These are phyloP conservation scores for Glycine latifolia DNA, from an alignment of 306 rosid genomes.

Conservation along the genomic window DNA sequence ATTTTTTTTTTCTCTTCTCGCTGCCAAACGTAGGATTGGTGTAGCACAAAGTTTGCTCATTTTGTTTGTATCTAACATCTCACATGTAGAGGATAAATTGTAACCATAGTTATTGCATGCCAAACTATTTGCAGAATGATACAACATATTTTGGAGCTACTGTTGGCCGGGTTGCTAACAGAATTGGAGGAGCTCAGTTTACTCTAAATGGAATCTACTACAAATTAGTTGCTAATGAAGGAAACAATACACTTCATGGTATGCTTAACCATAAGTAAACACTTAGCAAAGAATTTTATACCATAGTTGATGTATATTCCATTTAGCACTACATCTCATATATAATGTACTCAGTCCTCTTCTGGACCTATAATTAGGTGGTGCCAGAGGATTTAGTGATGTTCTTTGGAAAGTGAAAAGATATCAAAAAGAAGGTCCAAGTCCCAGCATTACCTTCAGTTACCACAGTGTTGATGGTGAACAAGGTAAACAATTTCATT, in stretches of 20 bases:
- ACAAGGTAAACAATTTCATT: slow-evolving; percentile 58
- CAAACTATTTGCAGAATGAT: slow-evolving; percentile 61
- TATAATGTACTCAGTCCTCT: slow-evolving; percentile 8
- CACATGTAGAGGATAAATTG: background rate
- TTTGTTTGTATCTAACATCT: background rate
- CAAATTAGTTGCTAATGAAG: slow-evolving; percentile 75
- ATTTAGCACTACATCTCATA: background rate
- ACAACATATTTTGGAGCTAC: slow-evolving; percentile 71
- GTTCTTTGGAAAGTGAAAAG: slow-evolving; percentile 75
- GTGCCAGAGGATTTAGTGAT: slow-evolving; percentile 78
- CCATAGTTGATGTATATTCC: background rate
- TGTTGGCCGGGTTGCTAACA: slow-evolving; percentile 88
- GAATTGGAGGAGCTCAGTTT: slow-evolving; percentile 87
- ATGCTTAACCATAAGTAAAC: background rate
- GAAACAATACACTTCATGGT: slow-evolving; percentile 88
- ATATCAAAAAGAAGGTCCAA: slow-evolving; percentile 55
- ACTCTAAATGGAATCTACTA: slow-evolving; percentile 65
- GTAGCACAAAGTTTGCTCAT: background rate
- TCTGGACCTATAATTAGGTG: slow-evolving; percentile 54
- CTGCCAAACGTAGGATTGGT: background rate
- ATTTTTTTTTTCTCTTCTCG: background rate
- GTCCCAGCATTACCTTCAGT: slow-evolving; percentile 69
- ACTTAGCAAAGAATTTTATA: background rate
- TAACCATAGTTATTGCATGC: background rate
- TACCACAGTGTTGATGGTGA: slow-evolving; percentile 84